These are phyloP conservation scores for Asterochloris erici DNA, from an alignment of 139 green algal genomes.

Conservation along the genomic window DNA sequence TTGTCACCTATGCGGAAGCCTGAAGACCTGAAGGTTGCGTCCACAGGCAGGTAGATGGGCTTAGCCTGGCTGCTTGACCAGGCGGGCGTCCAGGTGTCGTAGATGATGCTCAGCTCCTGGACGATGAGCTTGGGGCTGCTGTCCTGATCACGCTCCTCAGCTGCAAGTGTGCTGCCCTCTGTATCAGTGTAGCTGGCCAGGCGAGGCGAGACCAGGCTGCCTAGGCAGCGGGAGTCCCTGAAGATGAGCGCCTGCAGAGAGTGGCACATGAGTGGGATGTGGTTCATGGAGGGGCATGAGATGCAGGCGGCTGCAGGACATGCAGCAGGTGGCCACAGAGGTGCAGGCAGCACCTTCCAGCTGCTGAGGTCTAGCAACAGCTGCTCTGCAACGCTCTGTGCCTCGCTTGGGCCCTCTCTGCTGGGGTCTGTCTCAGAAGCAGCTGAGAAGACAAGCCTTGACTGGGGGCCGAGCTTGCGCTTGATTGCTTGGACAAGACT, in stretches of 20 bases:
- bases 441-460: too few relatives aligned
- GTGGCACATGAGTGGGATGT: too few relatives aligned
- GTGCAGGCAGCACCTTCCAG: too few relatives aligned
- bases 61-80: neutral
- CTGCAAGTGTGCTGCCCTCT: neutral
- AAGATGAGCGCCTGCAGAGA: conserved; percentile 1
- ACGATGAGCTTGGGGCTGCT: neutral
- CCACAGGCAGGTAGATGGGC: neutral
- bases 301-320: too few relatives aligned
- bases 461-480: too few relatives aligned
- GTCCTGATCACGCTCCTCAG: neutral
- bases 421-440: too few relatives aligned
- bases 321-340: too few relatives aligned
- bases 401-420: too few relatives aligned
- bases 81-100: conserved; percentile 3
- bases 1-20: neutral
- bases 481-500: too few relatives aligned
- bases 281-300: too few relatives aligned
- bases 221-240: neutral
- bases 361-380: too few relatives aligned
- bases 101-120: conserved; percentile 11
- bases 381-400: too few relatives aligned
- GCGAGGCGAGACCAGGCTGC: neutral
- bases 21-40: neutral
- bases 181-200: conserved; percentile 2